Evolutionary conservation across 2,329 filamentous ascomycete species (phyloP), one percentile per base, ranked within the genome.

Genomic region (Zalaria sp.): DNA sequence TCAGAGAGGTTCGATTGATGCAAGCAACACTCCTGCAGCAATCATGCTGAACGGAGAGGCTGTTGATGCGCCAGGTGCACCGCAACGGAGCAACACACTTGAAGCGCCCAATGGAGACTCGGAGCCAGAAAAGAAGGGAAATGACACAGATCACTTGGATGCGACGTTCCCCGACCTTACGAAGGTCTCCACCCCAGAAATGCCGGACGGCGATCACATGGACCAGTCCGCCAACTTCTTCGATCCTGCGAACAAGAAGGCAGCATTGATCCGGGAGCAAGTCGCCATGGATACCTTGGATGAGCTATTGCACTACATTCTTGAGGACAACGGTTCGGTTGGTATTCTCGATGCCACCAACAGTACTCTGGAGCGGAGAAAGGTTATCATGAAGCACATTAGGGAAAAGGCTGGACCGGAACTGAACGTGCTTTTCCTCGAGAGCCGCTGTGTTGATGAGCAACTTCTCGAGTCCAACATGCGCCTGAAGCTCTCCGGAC

Each of bases 301-400:
- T 53, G 91, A 98, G 57, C 70, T 96, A 5, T 64, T 98, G 37
- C 82, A 94, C 52, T 98, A 93, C 59, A 78, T 98, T 7, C 68
- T 96, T 29, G 70, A 79, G 25, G 72, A 79, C 41, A 85, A 82
- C 27, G 91, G 91, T 37, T 84, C 87, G 27, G 85, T 96, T 6
- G 91, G 91, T 32, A 96, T 98, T 48, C 75, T 98, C 8, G 91
- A 98, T 62, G 91, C 91, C 5, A 98, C 91, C 5, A 98, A 98
- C 66, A 95, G 88, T 65, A 98, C 91, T 0, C 72, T 93, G 39
- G 75, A 85, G 48, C 81, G 91, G 32, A 77, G 91, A 39, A 80
- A 89, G 61, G 73, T 83, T 26, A 75, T 98, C 42, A 86, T 93
- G 53, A 46, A 39, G 35, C 39, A 34, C 11, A 48, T 48, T 11